Conservation (phyloP, 2,329 filamentous ascomycete genomes). For the Fusarium equiseti region DNA sequence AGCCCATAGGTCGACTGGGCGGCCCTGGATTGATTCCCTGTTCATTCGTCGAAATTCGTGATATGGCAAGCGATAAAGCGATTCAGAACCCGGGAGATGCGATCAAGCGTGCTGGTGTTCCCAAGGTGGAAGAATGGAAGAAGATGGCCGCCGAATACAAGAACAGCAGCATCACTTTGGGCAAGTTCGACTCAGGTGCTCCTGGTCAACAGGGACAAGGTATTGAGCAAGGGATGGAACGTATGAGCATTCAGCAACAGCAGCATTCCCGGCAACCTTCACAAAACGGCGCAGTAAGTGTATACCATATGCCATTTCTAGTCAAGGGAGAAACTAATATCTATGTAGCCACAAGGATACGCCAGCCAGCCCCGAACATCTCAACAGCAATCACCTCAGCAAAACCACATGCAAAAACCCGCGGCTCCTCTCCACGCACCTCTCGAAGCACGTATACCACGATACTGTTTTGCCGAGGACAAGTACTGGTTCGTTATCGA, state of each 20-base stretch:
- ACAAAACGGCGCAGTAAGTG: slow-evolving; percentile 49
- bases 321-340: background rate
- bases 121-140: slow-evolving; percentile 98
- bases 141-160: slow-evolving; percentile 99
- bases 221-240: slow-evolving; percentile 78
- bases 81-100: slow-evolving; percentile 87
- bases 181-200: slow-evolving; percentile 80
- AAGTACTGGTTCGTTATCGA: slow-evolving; percentile 99
- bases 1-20: slow-evolving; percentile 97
- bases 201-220: slow-evolving; percentile 56
- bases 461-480: slow-evolving; percentile 95
- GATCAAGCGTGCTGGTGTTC: slow-evolving; percentile 88
- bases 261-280: slow-evolving; percentile 46
- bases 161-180: slow-evolving; percentile 96
- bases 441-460: slow-evolving; percentile 84
- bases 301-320: background rate
- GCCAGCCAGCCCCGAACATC: slow-evolving; percentile 45
- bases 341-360: slow-evolving; percentile 42
- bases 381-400: slow-evolving; percentile 52
- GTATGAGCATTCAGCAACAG: slow-evolving; percentile 76
- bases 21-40: slow-evolving; percentile 96
- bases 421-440: slow-evolving; percentile 76
- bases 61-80: slow-evolving; percentile 88
- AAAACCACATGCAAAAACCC: slow-evolving; percentile 55
- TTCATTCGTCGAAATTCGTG: slow-evolving; percentile 94